Evolutionary conservation across 352 stramenopile species (phyloP), one percentile per base, ranked within the genome.

Genomic region (Globisporangium camurandrum): DNA sequence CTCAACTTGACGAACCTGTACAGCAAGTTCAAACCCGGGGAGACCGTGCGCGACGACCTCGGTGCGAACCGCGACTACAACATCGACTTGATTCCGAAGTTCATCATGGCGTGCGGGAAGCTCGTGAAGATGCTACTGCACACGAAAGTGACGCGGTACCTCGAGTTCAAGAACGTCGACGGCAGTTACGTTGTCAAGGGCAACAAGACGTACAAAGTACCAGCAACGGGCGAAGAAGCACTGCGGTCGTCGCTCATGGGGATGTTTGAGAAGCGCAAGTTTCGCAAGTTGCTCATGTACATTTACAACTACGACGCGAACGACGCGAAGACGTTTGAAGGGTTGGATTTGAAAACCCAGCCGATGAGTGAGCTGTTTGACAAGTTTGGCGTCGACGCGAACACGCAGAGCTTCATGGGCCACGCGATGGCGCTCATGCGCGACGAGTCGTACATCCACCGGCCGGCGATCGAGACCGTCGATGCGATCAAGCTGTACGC

Each of bases 41-140:
- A 86, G 48, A 56, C 76, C 51, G 71, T 80, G 46, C 66, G 74
- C 49, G 64, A 69, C 40, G 75, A 91, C 19, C 68, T 99, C 28
- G 96, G 96, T 49, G 93, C 87, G 34, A 98, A 98, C 67, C 95
- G 96, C 43, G 96, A 99, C 75, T 99, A 99, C 84, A 99, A 99
- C 69, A 97, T 99, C 47, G 97, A 99, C 75, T 76, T 99, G 23
- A 97, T 99, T 65, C 97, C 97, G 43, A 99, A 99, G 80, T 99
- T 99, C 65, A 98, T 99, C 70, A 99, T 99, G 96, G 96, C 97
- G 1, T 98, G 96, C 64, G 97, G 97, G 54, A 99, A 99, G 66
- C 82, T 99, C 20, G 97, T 98, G 23, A 99, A 99, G 77, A 99
- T 99, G 90, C 64, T 91, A 59, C 61, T 92, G 54, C 94, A 98